Evolutionary conservation across 345 rosid genomes (phyloP).

Genomic region (Erysimum cheiranthoides): DNA sequence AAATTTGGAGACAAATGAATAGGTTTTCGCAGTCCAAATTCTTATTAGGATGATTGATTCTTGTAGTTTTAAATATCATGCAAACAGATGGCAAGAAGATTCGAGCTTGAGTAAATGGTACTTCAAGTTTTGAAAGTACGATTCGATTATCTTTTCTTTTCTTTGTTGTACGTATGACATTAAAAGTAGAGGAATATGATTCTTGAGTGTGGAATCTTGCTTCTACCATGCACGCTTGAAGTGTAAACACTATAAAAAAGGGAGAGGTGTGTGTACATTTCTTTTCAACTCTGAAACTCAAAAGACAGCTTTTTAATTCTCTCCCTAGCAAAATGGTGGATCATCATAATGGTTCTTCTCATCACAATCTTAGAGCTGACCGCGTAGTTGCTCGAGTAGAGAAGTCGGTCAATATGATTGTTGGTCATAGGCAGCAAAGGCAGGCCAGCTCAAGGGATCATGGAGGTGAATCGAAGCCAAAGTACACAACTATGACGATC

Average conservation of each 20-base stretch:
- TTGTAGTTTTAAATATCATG: neutral
- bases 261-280: neutral
- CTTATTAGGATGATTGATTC: neutral
- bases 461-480: neutral
- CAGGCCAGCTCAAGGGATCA: neutral
- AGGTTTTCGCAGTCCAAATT: neutral
- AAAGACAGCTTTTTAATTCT: neutral
- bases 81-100: neutral
- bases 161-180: neutral
- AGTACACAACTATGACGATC: neutral
- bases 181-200: constrained; percentile 24
- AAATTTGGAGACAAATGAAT: neutral
- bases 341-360: neutral
- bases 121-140: neutral
- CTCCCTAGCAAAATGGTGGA: neutral
- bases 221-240: constrained; percentile 1
- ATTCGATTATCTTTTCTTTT: neutral
- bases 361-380: constrained; percentile 4
- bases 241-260: neutral
- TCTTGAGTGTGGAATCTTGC: constrained; percentile 27
- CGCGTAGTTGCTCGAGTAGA: constrained; percentile 9
- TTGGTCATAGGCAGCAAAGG: constrained; percentile 16
- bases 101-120: neutral
- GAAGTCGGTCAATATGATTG: constrained; percentile 20
- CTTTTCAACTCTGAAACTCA: neutral